Base-by-base conservation (phyloP, 805 yeast genomes). In the Candida xiaguanensis region DNA sequence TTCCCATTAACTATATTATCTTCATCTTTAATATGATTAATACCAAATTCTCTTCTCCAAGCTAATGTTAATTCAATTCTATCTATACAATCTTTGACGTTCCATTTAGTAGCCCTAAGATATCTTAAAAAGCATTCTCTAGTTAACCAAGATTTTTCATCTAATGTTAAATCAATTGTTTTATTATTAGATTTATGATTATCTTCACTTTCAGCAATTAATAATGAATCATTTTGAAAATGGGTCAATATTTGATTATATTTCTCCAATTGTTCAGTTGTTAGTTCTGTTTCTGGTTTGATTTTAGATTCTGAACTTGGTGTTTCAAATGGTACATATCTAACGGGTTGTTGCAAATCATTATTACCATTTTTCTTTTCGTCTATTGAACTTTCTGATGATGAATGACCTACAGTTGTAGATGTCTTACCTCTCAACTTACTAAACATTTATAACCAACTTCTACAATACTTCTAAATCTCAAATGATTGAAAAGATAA, bases 21-120 rank as follows among this genome's bases (percentile, higher is more conserved):
- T 44, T 70, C 77, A 16, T 61, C 70, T 34, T 51, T 53, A 33
- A 50, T 47, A 59, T 74, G 49, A 30, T 72, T 60, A 23, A 67
- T 56, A 17, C 97, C 97, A 56, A 89, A 90, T 49, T 85, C 91
- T 50, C 97, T 79, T 67, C 99, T 79, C 99, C 99, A 93, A 3
- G 86, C 81, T 15, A 93, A 49, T 0, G 98, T 82, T 16, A 78
- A 76, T 48, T 79, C 83, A 8, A 93, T 70, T 53, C 99, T 77
- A 40, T 74, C 74, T 36, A 80, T 81, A 28, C 95, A 85, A 9
- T 82, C 86, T 20, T 72, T 61, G 1, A 72, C 72, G 22, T 75
- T 72, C 99, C 99, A 93, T 59, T 88, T 91, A 17, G 96, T 85
- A 17, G 99, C 99, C 40, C 97, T 75, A 40, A 91, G 66, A 58